These are phyloP conservation scores for Metschnikowia drakensbergensis DNA, from an alignment of 805 yeast genomes.

Conservation along the genomic window DNA sequence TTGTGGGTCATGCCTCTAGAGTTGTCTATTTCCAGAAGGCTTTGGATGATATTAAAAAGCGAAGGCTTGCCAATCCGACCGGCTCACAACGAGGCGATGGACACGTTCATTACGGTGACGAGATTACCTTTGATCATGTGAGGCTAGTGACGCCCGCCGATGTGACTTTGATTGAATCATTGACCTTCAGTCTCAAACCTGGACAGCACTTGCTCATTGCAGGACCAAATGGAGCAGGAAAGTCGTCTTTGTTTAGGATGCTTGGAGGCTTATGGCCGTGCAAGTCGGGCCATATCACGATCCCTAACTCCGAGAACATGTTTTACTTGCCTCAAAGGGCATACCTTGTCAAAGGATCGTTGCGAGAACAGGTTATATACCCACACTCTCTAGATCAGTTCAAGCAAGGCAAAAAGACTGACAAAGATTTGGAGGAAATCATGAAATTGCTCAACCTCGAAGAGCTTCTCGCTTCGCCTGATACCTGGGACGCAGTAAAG, in stretches of 20 bases:
- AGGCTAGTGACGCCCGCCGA: slow-evolving; percentile 86
- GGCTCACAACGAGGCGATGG: slow-evolving; percentile 16
- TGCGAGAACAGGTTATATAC: slow-evolving; percentile 85
- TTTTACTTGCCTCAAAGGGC: slow-evolving; percentile 93
- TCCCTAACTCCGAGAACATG: slow-evolving; percentile 64
- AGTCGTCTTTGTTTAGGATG: slow-evolving; percentile 85
- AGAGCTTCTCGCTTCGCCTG: slow-evolving; percentile 42
- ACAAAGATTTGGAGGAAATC: slow-evolving; percentile 50
- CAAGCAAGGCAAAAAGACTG: slow-evolving; percentile 37
- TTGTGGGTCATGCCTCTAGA: slow-evolving; percentile 76
- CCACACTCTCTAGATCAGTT: slow-evolving; percentile 70
- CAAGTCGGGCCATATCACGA: slow-evolving; percentile 49
- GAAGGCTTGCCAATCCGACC: slow-evolving; percentile 16
- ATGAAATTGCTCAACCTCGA: slow-evolving; percentile 56
- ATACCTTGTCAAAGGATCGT: slow-evolving; percentile 72
- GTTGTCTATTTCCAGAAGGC: slow-evolving; percentile 66
- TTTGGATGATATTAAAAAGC: slow-evolving; percentile 45
- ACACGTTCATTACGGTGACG: slow-evolving; percentile 41
- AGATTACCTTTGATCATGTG: slow-evolving; percentile 67
- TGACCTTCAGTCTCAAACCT: slow-evolving; percentile 67
- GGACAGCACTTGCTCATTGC: slow-evolving; percentile 87
- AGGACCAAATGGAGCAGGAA: slow-evolving; percentile 96
- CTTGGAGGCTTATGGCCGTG: slow-evolving; percentile 95
- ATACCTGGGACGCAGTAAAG: slow-evolving; percentile 55
- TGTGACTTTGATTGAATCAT: slow-evolving; percentile 60